Percentiles rank a stretch among this genome's conserved stretches.
phyloP scores from a whole-genome alignment of 192 early-diverging fungal species.

The Bifiguratus adelaidae region DNA sequence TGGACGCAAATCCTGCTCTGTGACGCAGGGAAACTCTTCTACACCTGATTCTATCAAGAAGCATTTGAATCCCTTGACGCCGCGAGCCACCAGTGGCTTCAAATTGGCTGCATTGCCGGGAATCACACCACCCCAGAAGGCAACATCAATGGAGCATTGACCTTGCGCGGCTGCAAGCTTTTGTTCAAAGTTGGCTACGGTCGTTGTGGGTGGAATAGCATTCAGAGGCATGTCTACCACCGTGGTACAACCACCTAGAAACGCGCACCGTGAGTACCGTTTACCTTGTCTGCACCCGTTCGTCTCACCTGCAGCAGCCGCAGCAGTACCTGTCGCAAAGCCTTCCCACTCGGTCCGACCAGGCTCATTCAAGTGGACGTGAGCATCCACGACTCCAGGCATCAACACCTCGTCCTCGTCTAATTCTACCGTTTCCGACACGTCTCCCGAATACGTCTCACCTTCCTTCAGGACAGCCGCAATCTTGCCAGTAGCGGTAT shows the following conservation, averaged over 20 bases:
- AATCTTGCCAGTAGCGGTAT: conserved; percentile 36
- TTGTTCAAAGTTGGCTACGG: conserved; percentile 45
- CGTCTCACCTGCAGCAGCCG: conserved; percentile 57
- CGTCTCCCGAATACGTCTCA: conserved; percentile 13
- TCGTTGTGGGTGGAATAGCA: conserved; percentile 79
- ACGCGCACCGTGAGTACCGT: no score
- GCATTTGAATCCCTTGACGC: conserved; percentile 75
- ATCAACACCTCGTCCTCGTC: conserved; percentile 46
- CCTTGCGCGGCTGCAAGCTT: conserved; percentile 58
- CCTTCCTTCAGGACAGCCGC: conserved; percentile 24
- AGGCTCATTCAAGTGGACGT: conserved; percentile 80
- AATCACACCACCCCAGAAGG: conserved; percentile 70
- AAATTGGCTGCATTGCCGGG: conserved; percentile 64
- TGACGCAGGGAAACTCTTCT: conserved; percentile 74
- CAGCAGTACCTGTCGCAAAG: conserved; percentile 65
- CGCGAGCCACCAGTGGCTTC: conserved; percentile 45
- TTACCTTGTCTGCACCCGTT: no score
- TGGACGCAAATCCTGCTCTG: conserved; percentile 48
- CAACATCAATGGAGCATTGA: conserved; percentile 69
- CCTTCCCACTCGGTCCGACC: conserved; percentile 83
- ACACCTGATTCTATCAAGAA: conserved; percentile 80
- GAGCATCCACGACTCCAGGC: conserved; percentile 67
- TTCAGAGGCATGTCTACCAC: conserved; percentile 82
- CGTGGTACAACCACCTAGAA: conserved; percentile 63
- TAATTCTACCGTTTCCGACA: conserved; percentile 20